Evolutionary conservation across 129 eudicot species (phyloP).

Genomic region (Saposhnikovia divaricata): DNA sequence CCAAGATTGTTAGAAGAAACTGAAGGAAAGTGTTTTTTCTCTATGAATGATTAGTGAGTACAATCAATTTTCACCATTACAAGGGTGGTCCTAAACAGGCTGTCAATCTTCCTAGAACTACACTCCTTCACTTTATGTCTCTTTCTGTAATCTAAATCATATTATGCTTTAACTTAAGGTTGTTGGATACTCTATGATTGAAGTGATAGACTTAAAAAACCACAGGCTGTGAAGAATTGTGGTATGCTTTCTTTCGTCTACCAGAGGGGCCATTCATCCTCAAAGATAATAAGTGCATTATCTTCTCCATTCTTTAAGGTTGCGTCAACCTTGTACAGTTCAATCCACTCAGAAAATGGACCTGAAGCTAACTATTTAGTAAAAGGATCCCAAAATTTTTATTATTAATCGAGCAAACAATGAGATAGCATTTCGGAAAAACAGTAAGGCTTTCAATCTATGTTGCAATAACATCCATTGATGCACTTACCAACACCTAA

Average conservation of each 20-base stretch:
- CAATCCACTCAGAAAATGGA: constrained; percentile 1
- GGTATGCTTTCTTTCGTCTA: not conserved
- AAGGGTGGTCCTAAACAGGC: constrained; percentile 4
- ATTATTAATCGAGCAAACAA: not conserved
- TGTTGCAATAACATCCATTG: not conserved
- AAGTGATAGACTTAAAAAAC: not conserved
- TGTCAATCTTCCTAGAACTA: constrained; percentile 5
- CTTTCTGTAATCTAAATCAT: constrained; percentile 1
- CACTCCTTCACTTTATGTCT: constrained; percentile 4
- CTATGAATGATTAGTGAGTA: not conserved
- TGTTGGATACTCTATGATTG: not conserved
- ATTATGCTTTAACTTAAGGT: constrained; percentile 7
- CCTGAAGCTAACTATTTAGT: no score
- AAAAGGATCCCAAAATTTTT: not conserved
- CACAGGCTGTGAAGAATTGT: not conserved
- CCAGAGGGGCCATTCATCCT: constrained; percentile 1
- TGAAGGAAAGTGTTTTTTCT: constrained; percentile 7
- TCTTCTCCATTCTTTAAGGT: constrained; percentile 3
- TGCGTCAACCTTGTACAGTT: constrained; percentile 9
- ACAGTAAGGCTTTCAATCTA: not conserved
- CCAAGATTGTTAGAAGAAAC: constrained; percentile 8
- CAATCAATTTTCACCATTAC: not conserved
- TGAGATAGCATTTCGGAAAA: not conserved
- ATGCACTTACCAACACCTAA: not conserved
- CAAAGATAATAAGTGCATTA: not conserved